phyloP scores from a whole-genome alignment of 1,284 basidiomycete species.

The Ustilago trichophora region DNA sequence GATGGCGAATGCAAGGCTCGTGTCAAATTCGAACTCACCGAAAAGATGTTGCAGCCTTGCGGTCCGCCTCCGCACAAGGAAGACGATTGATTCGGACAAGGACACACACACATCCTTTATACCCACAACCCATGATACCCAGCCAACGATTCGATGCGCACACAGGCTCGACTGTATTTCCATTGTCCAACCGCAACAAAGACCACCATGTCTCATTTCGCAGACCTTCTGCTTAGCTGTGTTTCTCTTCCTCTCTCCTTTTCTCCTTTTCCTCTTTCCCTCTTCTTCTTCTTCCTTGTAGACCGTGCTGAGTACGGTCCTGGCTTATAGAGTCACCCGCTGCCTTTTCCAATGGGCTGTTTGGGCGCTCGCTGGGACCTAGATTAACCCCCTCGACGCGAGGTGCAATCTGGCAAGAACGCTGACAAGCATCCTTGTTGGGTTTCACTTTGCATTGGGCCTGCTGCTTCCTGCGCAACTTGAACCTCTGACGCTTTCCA shows the following conservation, averaged over 20 bases:
- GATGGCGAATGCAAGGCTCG: constrained; percentile 90
- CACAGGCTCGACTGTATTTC: constrained; percentile 10
- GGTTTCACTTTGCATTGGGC: constrained; percentile 2
- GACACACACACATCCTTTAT: neutral
- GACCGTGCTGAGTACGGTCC: constrained; percentile 40
- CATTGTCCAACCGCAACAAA: neutral
- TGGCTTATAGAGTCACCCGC: constrained; percentile 57
- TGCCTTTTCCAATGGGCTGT: constrained; percentile 49
- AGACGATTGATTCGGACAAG: constrained; percentile 71
- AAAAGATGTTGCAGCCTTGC: constrained; percentile 97
- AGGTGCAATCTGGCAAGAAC: constrained; percentile 1
- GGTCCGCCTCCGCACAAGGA: constrained; percentile 93
- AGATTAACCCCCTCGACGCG: constrained; percentile 32
- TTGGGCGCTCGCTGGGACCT: constrained; percentile 54
- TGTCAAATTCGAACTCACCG: constrained; percentile 79
- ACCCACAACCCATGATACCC: constrained; percentile 24
- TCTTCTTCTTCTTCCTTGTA: neutral
- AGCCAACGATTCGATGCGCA: neutral
- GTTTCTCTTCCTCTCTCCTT: neutral
- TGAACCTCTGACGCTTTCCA: constrained; percentile 52
- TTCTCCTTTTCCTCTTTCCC: neutral
- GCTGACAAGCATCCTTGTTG: constrained; percentile 45
- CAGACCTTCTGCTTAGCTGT: neutral
- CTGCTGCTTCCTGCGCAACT: constrained; percentile 52
- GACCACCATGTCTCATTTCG: neutral